Percentiles rank a stretch among this genome's conserved stretches.
Conservation (phyloP, 2,329 filamentous ascomycete genomes). For the Falciphora oryzae region DNA sequence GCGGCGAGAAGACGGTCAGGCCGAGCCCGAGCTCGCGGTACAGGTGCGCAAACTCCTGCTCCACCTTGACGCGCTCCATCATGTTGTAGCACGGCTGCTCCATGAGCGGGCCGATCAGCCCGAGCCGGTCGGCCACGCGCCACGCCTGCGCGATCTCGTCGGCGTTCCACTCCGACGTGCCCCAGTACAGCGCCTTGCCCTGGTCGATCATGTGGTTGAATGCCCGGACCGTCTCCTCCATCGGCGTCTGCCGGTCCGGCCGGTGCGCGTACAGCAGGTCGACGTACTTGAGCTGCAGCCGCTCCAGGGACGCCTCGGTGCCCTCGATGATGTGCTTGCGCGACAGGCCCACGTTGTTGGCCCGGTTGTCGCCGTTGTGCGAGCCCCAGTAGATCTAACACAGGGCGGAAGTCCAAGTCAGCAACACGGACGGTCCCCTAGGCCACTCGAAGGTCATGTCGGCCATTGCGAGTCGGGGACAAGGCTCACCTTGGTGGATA, state of each 20-base stretch:
- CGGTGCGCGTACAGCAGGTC: slow-evolving; percentile 67
- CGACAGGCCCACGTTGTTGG: slow-evolving; percentile 55
- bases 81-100: slow-evolving; percentile 68
- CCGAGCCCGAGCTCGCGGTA: slow-evolving; percentile 53
- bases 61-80: slow-evolving; percentile 49
- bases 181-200: slow-evolving; percentile 67
- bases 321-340: slow-evolving; percentile 59
- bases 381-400: slow-evolving; percentile 59
- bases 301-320: slow-evolving; percentile 49
- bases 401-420: not conserved
- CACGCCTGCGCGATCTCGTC: slow-evolving; percentile 61
- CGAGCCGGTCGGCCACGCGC: slow-evolving; percentile 51
- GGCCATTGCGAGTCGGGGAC: not conserved
- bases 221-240: slow-evolving; percentile 64
- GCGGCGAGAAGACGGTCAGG: slow-evolving; percentile 47
- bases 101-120: slow-evolving; percentile 56
- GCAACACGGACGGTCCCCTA: not conserved
- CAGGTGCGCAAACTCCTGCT: slow-evolving; percentile 47
- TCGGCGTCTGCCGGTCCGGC: slow-evolving; percentile 60
- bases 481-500: slow-evolving; percentile 47
- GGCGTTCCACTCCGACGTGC: slow-evolving; percentile 65
- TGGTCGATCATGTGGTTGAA: slow-evolving; percentile 66
- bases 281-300: slow-evolving; percentile 54
- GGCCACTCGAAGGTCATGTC: not conserved
- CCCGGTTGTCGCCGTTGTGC: slow-evolving; percentile 53